These are phyloP conservation scores for Collybia sordida DNA, from an alignment of 768 basidiomycete species.

Conservation along the genomic window DNA sequence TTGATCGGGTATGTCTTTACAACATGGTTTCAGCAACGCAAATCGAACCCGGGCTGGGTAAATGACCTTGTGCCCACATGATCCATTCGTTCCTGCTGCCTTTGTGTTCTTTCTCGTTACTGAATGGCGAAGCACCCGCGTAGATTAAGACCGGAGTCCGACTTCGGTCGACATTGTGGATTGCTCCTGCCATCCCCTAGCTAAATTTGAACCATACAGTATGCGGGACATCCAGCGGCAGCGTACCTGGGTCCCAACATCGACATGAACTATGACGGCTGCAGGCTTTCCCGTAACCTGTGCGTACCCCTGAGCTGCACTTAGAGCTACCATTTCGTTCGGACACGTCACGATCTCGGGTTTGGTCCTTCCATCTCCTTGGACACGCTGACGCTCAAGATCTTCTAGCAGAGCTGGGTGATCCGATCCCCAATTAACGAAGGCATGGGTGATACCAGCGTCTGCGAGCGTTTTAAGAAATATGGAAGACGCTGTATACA, in stretches of 20 bases:
- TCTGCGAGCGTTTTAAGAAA: conserved; percentile 55
- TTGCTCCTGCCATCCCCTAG: conserved; percentile 65
- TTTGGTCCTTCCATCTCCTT: conserved; percentile 32
- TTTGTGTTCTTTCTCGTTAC: conserved; percentile 51
- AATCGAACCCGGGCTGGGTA: neutral
- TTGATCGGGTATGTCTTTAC: conserved; percentile 68
- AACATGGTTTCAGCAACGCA: neutral
- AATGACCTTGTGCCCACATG: conserved; percentile 66
- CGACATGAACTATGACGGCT: conserved; percentile 73
- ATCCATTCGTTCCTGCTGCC: conserved; percentile 75
- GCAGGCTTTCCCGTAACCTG: conserved; percentile 67
- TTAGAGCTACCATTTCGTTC: conserved; percentile 76
- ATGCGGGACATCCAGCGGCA: neutral
- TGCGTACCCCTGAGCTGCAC: conserved; percentile 70
- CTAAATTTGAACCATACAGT: neutral
- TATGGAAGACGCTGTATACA: conserved; percentile 61
- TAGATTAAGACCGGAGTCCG: conserved; percentile 68
- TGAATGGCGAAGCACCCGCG: conserved; percentile 68
- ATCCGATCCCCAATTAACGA: conserved; percentile 79
- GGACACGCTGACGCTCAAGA: conserved; percentile 52
- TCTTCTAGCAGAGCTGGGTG: conserved; percentile 74
- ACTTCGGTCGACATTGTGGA: conserved; percentile 69
- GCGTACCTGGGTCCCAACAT: conserved; percentile 64
- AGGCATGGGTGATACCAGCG: conserved; percentile 65
- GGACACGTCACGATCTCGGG: conserved; percentile 67